These are phyloP conservation scores for Laetiporus sulphureus DNA, from an alignment of 1,284 basidiomycete species.

Conservation along the genomic window DNA sequence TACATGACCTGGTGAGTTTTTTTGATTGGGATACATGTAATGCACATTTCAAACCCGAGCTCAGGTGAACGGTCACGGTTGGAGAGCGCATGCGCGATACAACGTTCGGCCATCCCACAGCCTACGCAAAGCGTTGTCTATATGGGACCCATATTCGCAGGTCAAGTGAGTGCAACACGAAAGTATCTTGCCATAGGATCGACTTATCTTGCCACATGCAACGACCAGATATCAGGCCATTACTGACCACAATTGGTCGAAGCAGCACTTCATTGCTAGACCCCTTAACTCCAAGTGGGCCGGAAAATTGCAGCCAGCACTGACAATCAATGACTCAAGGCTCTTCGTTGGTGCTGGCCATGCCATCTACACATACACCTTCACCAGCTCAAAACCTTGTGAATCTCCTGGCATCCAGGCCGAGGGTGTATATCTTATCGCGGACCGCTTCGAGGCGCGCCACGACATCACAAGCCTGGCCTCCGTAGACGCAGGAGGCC, in stretches of 20 bases:
- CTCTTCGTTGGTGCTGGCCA: conserved; percentile 60
- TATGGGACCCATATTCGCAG: conserved; percentile 41
- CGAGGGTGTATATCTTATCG: conserved; percentile 44
- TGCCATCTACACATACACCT: conserved; percentile 51
- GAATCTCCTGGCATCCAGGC: conserved; percentile 38
- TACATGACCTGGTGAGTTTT: conserved; percentile 42
- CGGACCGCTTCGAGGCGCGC: conserved; percentile 27
- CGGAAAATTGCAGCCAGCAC: conserved; percentile 47
- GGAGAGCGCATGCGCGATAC: conserved; percentile 42
- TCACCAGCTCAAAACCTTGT: conserved; percentile 29
- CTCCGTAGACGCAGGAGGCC: conserved; percentile 41
- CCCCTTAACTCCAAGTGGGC: conserved; percentile 62
- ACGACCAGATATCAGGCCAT: conserved; percentile 46
- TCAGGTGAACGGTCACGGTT: conserved; percentile 58
- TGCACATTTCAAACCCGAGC: not conserved
- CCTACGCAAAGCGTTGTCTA: conserved; percentile 35
- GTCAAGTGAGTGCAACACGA: conserved; percentile 24
- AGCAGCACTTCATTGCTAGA: conserved; percentile 49
- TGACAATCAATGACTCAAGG: conserved; percentile 52
- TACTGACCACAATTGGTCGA: conserved; percentile 50
- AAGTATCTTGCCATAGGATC: not conserved
- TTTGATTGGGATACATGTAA: not conserved
- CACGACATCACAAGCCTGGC: conserved; percentile 48
- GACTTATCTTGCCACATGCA: too few relatives aligned
- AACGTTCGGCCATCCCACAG: conserved; percentile 50